Conservation (phyloP, 805 yeast genomes). For the Candida jianshihensis region DNA sequence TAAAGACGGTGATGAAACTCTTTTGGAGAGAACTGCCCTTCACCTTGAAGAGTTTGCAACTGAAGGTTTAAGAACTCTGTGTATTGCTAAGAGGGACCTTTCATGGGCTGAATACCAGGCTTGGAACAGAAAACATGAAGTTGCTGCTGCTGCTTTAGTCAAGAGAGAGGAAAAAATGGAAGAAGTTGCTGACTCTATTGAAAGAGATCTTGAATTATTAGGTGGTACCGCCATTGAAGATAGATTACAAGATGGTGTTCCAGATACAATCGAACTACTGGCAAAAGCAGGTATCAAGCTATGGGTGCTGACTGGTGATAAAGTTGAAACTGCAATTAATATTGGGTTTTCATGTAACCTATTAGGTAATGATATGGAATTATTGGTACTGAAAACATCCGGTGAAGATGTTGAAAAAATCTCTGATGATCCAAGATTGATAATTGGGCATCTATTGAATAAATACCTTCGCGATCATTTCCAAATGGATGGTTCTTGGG, state of each 20-base stretch:
- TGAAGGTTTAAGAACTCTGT: constrained; percentile 75
- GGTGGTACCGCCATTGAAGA: constrained; percentile 93
- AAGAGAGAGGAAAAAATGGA: constrained; percentile 71
- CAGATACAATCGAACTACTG: constrained; percentile 65
- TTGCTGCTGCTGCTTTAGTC: constrained; percentile 57
- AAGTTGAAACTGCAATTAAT: constrained; percentile 84
- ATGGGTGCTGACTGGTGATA: constrained; percentile 86
- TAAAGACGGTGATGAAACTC: constrained; percentile 33
- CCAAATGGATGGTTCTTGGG: constrained; percentile 48
- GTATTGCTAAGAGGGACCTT: constrained; percentile 66
- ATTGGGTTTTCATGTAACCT: constrained; percentile 83
- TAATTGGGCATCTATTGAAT: constrained; percentile 41
- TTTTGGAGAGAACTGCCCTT: constrained; percentile 57
- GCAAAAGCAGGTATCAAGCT: constrained; percentile 75
- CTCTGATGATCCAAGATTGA: constrained; percentile 30
- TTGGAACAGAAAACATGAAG: constrained; percentile 57
- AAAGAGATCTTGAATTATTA: constrained; percentile 51
- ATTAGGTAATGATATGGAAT: constrained; percentile 68
- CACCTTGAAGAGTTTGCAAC: constrained; percentile 74
- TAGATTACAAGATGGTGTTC: constrained; percentile 80
- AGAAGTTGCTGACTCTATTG: constrained; percentile 63
- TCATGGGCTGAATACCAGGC: constrained; percentile 50
- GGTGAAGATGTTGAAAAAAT: constrained; percentile 46
- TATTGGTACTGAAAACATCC: constrained; percentile 54
- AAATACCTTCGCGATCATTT: constrained; percentile 51